Evolutionary conservation across 2,329 filamentous ascomycete species (phyloP), one percentile per base, ranked within the genome.

Genomic region (Penicillium paneum): DNA sequence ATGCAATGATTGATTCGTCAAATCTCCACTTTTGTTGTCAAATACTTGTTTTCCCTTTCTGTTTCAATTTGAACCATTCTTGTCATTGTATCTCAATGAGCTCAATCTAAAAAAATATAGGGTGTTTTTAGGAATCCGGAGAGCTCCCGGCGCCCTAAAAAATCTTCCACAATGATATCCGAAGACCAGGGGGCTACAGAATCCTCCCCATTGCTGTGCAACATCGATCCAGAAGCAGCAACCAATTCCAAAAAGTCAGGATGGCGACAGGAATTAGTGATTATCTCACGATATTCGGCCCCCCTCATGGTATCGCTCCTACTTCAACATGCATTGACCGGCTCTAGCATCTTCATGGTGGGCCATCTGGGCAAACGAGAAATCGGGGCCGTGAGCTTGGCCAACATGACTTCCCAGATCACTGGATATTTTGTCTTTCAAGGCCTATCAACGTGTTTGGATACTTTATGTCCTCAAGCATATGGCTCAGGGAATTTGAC

Each of bases 381-480:
- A 64, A 74, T 88, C 3, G 85, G 83, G 3, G 84, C 84, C 1
- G 82, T 87, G 29, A 83, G 80, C 64, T 72, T 88, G 58, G 84
- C 83, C 15, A 84, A 84, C 60, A 91, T 91, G 88, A 88, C 87
- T 2, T 85, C 86, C 35, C 89, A 85, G 60, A 91, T 91, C 62
- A 87, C 82, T 21, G 89, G 87, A 56, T 85, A 87, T 62, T 86
- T 87, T 0, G 83, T 88, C 15, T 87, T 89, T 66, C 87, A 90
- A 67, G 88, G 90, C n/a, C 81, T 96, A 12, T 87, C 90, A 0
- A 96, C 91, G 8, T 89, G 86, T 58, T 79, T 97, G 21, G 91
- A 96, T 72, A 96, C 91, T 0, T 83, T 97, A 4, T 96, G 91
- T 70, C 84, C 91, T 0, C 91, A 96, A 72, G 92, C 92, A 1